These are phyloP conservation scores for Calonectria fujianensis DNA, from an alignment of 2,329 filamentous ascomycete species.

Conservation along the genomic window DNA sequence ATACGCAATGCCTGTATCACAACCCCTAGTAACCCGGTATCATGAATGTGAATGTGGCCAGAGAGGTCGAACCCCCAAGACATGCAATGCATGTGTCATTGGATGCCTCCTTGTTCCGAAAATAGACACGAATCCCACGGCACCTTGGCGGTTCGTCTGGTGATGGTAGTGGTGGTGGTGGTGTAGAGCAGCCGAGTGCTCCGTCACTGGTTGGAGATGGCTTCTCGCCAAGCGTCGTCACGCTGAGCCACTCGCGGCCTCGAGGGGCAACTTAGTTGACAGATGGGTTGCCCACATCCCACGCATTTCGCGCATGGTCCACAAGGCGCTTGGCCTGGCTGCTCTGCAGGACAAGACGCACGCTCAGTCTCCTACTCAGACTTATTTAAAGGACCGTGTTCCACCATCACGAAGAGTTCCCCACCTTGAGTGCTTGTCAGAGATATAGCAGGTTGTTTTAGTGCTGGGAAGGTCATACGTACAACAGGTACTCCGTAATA, in stretches of 20 bases:
- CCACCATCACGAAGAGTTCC: constrained; percentile 32
- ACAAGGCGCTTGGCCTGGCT: constrained; percentile 23
- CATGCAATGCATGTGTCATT: constrained; percentile 5
- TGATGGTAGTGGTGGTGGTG: constrained; percentile 16
- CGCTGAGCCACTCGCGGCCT: constrained; percentile 27
- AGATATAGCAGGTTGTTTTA: constrained; percentile 21
- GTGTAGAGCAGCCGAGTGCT: constrained; percentile 16
- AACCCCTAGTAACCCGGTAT: background rate
- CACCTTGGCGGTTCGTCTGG: constrained; percentile 26
- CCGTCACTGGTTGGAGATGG: constrained; percentile 8
- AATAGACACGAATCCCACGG: constrained; percentile 24
- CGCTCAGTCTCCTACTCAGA: background rate
- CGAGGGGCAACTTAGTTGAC: constrained; percentile 10
- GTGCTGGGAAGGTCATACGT: constrained; percentile 6
- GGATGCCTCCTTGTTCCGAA: constrained; percentile 32
- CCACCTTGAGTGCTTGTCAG: constrained; percentile 24
- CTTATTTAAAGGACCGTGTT: constrained; percentile 34
- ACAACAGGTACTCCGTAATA: constrained; percentile 21
- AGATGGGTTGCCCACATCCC: constrained; percentile 22
- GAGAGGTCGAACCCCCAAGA: background rate
- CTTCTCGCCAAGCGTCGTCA: constrained; percentile 21
- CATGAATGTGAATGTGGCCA: background rate
- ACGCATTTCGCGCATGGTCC: constrained; percentile 24
- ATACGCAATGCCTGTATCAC: constrained; percentile 1
- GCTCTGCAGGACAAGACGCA: constrained; percentile 25